Conservation (phyloP, 1,284 basidiomycete species). For the Hypsizygus ulmarius region DNA sequence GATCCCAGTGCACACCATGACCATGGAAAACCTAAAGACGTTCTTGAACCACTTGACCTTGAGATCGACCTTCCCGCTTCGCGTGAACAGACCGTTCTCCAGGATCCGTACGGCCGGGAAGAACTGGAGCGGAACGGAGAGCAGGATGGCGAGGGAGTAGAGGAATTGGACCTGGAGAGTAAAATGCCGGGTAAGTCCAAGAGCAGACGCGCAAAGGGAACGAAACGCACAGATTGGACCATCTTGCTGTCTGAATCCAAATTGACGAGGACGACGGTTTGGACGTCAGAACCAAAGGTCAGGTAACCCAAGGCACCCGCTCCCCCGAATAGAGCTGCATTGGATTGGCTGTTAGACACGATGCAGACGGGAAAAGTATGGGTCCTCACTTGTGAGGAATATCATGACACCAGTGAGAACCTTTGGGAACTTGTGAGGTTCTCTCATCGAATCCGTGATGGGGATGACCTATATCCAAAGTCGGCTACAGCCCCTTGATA, state of each 20-base stretch:
- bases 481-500: not conserved
- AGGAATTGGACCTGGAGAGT: slow-evolving; percentile 69
- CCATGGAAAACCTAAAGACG: slow-evolving; percentile 76
- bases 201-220: not conserved
- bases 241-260: slow-evolving; percentile 83
- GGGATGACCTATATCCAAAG: slow-evolving; percentile 68
- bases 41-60: slow-evolving; percentile 93
- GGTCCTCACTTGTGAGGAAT: slow-evolving; percentile 58
- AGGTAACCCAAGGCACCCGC: slow-evolving; percentile 89
- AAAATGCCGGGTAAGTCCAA: not conserved
- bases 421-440: slow-evolving; percentile 90
- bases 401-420: slow-evolving; percentile 92
- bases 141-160: slow-evolving; percentile 90
- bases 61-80: slow-evolving; percentile 75
- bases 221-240: slow-evolving; percentile 75
- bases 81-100: slow-evolving; percentile 93
- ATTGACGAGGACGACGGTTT: slow-evolving; percentile 96
- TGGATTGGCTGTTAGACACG: slow-evolving; percentile 5
- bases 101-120: slow-evolving; percentile 98
- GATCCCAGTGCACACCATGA: slow-evolving; percentile 73
- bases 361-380: slow-evolving; percentile 1
- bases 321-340: slow-evolving; percentile 78
- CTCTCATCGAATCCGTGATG: slow-evolving; percentile 94
- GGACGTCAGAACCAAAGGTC: slow-evolving; percentile 84
- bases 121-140: slow-evolving; percentile 92